These are phyloP conservation scores for Tulasnella sp. DNA, from an alignment of 768 basidiomycete species.

Conservation along the genomic window DNA sequence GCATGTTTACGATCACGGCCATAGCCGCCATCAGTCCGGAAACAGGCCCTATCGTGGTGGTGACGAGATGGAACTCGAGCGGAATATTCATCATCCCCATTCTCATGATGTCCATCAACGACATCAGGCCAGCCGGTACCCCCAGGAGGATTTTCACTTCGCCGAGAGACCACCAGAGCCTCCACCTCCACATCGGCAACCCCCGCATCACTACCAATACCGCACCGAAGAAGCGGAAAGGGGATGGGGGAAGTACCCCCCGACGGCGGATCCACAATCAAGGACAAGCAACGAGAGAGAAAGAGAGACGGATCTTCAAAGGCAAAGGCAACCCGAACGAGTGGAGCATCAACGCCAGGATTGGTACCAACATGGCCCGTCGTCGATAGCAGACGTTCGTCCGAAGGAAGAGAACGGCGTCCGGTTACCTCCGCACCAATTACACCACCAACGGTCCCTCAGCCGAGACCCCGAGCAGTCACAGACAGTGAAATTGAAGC, in stretches of 20 bases:
- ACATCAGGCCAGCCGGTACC: conserved; percentile 35
- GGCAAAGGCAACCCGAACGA: background rate
- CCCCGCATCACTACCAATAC: background rate
- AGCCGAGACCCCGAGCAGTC: background rate
- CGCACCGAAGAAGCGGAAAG: background rate
- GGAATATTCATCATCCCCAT: conserved; percentile 39
- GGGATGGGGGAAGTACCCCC: background rate
- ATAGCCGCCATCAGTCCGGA: background rate
- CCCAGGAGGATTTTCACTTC: conserved; percentile 26
- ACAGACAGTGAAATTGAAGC: background rate
- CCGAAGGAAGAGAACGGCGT: background rate
- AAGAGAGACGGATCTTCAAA: background rate
- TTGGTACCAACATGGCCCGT: background rate
- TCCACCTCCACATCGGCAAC: conserved; percentile 5
- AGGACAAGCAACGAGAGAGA: too few species aligned
- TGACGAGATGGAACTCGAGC: conserved; percentile 2
- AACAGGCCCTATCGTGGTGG: background rate
- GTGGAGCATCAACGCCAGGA: background rate
- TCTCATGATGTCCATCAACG: too few species aligned
- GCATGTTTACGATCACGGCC: background rate
- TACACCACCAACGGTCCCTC: background rate
- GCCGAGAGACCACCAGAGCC: conserved; percentile 8
- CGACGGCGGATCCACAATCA: background rate
- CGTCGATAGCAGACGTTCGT: background rate
- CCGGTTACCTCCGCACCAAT: background rate